These are phyloP conservation scores for Pythium rishiriense DNA, from an alignment of 352 stramenopile species.

Conservation along the genomic window DNA sequence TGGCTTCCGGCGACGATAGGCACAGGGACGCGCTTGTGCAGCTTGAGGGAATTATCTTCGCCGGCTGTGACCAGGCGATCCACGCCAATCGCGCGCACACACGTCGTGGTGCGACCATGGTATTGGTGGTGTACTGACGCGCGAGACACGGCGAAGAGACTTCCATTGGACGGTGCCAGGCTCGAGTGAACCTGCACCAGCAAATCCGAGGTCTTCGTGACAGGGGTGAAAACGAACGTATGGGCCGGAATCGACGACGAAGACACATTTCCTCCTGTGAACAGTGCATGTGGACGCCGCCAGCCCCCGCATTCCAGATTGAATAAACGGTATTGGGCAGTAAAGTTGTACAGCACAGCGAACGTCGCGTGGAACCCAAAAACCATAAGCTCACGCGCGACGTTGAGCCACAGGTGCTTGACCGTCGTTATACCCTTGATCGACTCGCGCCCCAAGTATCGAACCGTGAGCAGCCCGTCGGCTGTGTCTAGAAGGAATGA, in stretches of 20 bases:
- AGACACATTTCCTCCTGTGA: not conserved
- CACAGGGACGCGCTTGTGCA: constrained; percentile 43
- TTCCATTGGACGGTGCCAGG: constrained; percentile 13
- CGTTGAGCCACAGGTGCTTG: constrained; percentile 58
- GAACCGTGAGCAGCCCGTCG: constrained; percentile 34
- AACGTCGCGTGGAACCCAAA: constrained; percentile 82
- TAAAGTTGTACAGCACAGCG: constrained; percentile 75
- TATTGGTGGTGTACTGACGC: constrained; percentile 66
- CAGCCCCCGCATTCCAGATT: constrained; percentile 80
- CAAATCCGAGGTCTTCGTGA: constrained; percentile 44
- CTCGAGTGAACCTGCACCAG: constrained; percentile 74
- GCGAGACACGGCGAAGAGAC: constrained; percentile 22
- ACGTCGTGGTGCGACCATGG: constrained; percentile 79
- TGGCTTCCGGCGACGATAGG: not conserved
- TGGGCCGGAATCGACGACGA: constrained; percentile 42
- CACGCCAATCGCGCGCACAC: constrained; percentile 43
- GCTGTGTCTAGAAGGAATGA: constrained; percentile 38
- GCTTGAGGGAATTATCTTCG: constrained; percentile 84
- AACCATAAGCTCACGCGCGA: constrained; percentile 55
- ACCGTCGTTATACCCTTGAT: constrained; percentile 81
- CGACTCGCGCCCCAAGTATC: constrained; percentile 53
- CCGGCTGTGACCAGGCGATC: constrained; percentile 62
- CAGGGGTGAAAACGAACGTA: constrained; percentile 71
- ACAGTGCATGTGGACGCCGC: constrained; percentile 72
- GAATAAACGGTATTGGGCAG: constrained; percentile 73